Evolutionary conservation across 139 green algal genomes (phyloP), one percentile per base, ranked within the genome.

Genomic region (Picocystis salinarum): DNA sequence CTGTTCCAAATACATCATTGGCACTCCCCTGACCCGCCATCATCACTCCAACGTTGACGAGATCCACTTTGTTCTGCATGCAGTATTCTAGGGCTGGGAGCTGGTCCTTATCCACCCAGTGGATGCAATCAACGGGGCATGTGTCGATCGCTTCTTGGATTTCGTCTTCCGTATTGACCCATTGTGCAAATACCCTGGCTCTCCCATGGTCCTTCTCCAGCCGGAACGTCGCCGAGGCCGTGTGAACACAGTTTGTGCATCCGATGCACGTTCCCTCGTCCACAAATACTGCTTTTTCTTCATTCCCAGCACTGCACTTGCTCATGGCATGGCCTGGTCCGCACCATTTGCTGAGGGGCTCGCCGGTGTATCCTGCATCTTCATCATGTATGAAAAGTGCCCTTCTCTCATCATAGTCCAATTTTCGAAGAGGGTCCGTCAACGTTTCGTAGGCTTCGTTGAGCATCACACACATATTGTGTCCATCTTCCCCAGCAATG

Each of bases 91-190:
- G 55, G 0, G 74, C 58, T 3, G 78, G 54, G 47, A 91, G 57
- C 22, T 90, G 48, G 10, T 66, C 51, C 34, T 64, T 68, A 11
- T 78, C 28, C 23, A 91, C 79, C 78, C 51, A 66, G 61, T 85
- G 74, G 40, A 91, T 91, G 69, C 77, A 91, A 50, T 56, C 66
- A 2, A 91, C 79, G 3, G 79, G 79, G 62, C 79, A 91, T 2
- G 67, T 69, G 23, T 80, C 71, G 23, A 74, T 71, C 4, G 70
- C 60, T 3, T 40, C 33, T 51, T 85, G 58, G 5, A 86, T 61
- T 26, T 82, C 46, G 1, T 84, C 71, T 48, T 91, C 79, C 4
- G 37, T 59, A 45, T 85, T 63, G 2, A 82, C 45, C 79, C 79
- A 90, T 50, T 81, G 74, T 2, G 61, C 69, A 64, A 65, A 90